These are phyloP conservation scores for Cyphellophora europaea DNA, from an alignment of 2,329 filamentous ascomycete species.

Conservation along the genomic window DNA sequence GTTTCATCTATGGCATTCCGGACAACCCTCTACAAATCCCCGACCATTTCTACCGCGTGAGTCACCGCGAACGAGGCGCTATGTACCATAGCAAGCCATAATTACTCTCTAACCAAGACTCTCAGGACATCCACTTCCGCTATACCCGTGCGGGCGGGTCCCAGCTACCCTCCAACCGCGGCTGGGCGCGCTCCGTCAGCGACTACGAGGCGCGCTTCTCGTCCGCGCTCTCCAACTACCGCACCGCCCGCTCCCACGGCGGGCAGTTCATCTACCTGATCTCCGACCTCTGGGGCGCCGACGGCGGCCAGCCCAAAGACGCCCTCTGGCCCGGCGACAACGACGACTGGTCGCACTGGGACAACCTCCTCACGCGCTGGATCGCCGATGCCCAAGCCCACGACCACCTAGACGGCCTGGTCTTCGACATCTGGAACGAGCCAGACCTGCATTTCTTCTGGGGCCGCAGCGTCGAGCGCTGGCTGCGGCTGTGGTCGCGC, in stretches of 20 bases:
- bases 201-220: background rate
- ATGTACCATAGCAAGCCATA: too few relatives aligned
- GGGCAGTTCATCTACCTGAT: conserved; percentile 4
- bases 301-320: background rate
- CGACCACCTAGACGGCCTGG: conserved; percentile 26
- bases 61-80: too few relatives aligned
- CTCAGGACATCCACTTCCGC: conserved; percentile 33
- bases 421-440: conserved; percentile 47
- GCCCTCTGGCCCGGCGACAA: conserved; percentile 3
- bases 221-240: conserved; percentile 34
- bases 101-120: too few relatives aligned
- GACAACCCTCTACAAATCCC: conserved; percentile 30
- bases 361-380: conserved; percentile 11
- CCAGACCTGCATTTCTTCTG: conserved; percentile 35
- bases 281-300: conserved; percentile 4
- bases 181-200: conserved; percentile 22
- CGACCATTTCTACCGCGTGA: conserved; percentile 25
- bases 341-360: conserved; percentile 5
- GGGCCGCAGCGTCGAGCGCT: conserved; percentile 28
- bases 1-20: conserved; percentile 35
- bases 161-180: conserved; percentile 25
- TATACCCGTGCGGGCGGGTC: conserved; percentile 33
- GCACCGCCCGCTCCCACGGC: background rate
- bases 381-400: conserved; percentile 17
- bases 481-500: conserved; percentile 30